Conservation (phyloP, 1,139 yeast genomes). For the Sugiyamaella novakii region DNA sequence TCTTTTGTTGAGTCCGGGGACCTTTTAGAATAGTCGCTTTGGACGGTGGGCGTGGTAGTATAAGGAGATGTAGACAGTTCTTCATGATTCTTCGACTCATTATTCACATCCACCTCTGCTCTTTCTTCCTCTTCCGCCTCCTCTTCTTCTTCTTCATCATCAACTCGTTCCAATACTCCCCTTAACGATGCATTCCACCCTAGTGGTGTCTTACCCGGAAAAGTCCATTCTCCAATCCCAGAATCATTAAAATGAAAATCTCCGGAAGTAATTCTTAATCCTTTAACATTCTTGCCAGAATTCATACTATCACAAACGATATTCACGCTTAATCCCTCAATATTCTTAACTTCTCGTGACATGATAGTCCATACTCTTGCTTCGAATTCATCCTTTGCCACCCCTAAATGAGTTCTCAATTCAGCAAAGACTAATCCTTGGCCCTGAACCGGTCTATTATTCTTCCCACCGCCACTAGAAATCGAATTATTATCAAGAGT, state of each 20-base stretch:
- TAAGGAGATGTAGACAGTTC: not conserved
- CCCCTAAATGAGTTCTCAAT: constrained; percentile 63
- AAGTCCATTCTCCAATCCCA: constrained; percentile 71
- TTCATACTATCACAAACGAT: constrained; percentile 46
- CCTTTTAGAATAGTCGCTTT: not conserved
- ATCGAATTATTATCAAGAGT: constrained; percentile 48
- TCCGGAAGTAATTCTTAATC: constrained; percentile 68
- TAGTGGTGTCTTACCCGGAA: constrained; percentile 59
- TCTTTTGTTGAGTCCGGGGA: constrained; percentile 5
- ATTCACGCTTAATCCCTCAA: constrained; percentile 60
- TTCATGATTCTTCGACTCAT: constrained; percentile 12
- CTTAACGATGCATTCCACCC: constrained; percentile 73
- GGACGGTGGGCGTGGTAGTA: not conserved
- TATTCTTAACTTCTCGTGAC: constrained; percentile 52
- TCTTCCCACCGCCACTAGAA: not conserved
- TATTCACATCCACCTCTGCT: constrained; percentile 10
- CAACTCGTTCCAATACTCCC: constrained; percentile 49
- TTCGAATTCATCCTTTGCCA: constrained; percentile 71
- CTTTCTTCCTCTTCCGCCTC: constrained; percentile 19
- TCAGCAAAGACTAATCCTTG: constrained; percentile 64
- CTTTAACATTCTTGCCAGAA: constrained; percentile 45
- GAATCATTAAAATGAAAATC: constrained; percentile 60
- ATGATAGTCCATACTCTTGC: constrained; percentile 59
- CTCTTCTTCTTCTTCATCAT: constrained; percentile 31
- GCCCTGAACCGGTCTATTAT: constrained; percentile 13